Evolutionary conservation across 208 protist genomes (phyloP).

Genomic region (Acanthamoeba lenticulata): DNA sequence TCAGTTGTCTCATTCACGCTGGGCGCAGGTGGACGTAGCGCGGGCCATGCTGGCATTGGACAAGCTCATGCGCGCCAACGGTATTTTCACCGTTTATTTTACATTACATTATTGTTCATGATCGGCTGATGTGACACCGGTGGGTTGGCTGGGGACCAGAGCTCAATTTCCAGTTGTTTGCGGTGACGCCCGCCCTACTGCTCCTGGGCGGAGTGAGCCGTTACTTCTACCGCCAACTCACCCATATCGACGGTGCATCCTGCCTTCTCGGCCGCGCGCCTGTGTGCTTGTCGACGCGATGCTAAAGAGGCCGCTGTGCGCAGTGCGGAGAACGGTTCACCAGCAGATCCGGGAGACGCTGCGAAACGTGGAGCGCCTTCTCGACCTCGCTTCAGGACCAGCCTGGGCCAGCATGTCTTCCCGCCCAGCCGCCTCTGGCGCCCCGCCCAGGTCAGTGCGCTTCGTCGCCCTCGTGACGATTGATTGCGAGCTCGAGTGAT

Average conservation of each 20-base stretch:
- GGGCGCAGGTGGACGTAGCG: not conserved
- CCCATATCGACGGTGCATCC: not conserved
- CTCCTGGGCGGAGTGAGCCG: not conserved
- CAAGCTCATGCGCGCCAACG: slow-evolving; percentile 55
- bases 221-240: not conserved
- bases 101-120: no score
- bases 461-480: not conserved
- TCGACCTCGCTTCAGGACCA: not conserved
- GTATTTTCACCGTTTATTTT: not conserved
- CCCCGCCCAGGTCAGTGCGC: not conserved
- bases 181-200: not conserved
- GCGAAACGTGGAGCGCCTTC: not conserved
- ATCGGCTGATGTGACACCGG: no score
- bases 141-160: no score
- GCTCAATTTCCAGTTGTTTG: slow-evolving; percentile 46
- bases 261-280: not conserved
- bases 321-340: slow-evolving; percentile 6
- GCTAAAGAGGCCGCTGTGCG: not conserved
- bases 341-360: not conserved
- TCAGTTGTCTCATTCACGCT: not conserved
- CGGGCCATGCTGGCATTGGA: slow-evolving; percentile 27
- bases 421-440: not conserved
- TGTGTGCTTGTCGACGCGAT: not conserved
- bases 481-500: not conserved
- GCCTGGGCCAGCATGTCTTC: not conserved